Conservation (phyloP, 2,329 filamentous ascomycete genomes). For the Alternaria postmessia region DNA sequence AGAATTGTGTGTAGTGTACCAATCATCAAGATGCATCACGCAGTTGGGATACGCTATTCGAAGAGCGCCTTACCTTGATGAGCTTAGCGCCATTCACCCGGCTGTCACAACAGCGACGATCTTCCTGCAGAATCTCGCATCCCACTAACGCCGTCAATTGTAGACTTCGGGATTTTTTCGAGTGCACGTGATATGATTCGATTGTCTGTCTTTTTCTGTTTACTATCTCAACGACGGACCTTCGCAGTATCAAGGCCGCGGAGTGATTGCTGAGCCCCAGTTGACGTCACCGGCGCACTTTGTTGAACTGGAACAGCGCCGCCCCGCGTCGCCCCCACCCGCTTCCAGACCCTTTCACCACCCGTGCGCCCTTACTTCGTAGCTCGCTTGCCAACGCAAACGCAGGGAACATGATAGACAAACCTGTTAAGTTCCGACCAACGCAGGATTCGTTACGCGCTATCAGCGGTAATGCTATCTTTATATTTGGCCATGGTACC, state of each 20-base stretch:
- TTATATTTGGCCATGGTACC: slow-evolving; percentile 14
- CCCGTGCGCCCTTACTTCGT: slow-evolving; percentile 3
- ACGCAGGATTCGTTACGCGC: slow-evolving; percentile 13
- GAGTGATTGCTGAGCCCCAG: slow-evolving; percentile 10
- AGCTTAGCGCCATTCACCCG: not conserved
- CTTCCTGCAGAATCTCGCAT: slow-evolving; percentile 3
- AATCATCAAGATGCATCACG: slow-evolving; percentile 1
- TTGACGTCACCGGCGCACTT: slow-evolving; percentile 38
- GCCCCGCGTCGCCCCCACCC: not conserved
- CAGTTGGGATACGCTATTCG: not conserved
- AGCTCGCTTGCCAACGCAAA: slow-evolving; percentile 9
- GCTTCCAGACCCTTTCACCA: slow-evolving; percentile 7
- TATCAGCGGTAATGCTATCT: slow-evolving; percentile 9
- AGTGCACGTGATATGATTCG: not conserved
- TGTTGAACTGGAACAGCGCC: slow-evolving; percentile 36
- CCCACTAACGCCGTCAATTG: not conserved
- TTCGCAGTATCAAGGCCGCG: not conserved
- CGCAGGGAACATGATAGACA: slow-evolving; percentile 23
- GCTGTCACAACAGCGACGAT: slow-evolving; percentile 14
- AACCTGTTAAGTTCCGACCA: slow-evolving; percentile 25
- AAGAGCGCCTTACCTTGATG: not conserved
- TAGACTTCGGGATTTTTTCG: not conserved
- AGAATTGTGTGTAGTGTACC: slow-evolving; percentile 2
- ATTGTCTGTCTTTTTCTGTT: not conserved
- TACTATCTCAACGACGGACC: not conserved